Conservation (phyloP, 345 rosid species). For the Kandelia obovata region DNA sequence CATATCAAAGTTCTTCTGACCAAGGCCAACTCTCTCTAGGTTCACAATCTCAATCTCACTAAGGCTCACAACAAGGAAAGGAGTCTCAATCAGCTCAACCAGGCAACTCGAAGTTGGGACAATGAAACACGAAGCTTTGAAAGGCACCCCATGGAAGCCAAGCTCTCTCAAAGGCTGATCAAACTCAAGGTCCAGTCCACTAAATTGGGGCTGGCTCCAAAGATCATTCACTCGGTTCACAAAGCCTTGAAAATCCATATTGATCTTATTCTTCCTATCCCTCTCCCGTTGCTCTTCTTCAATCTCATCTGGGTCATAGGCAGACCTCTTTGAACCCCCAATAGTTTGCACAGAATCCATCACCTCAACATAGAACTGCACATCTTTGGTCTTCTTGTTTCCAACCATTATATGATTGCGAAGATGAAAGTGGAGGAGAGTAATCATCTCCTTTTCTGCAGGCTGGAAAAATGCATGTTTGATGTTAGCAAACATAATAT, state of each 20-base stretch:
- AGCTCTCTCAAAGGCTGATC: conserved; percentile 91
- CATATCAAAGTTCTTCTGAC: conserved; percentile 89
- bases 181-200: conserved; percentile 76
- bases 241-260: conserved; percentile 73
- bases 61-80: conserved; percentile 71
- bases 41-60: conserved; percentile 91
- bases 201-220: conserved; percentile 80
- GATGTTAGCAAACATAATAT: conserved; percentile 68
- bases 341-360: conserved; percentile 83
- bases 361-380: conserved; percentile 85
- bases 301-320: conserved; percentile 90
- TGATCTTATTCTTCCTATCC: conserved; percentile 81
- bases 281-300: conserved; percentile 92
- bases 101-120: conserved; percentile 87
- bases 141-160: conserved; percentile 88
- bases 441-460: conserved; percentile 86
- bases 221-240: conserved; percentile 74
- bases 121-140: conserved; percentile 69
- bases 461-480: conserved; percentile 93
- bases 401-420: conserved; percentile 95
- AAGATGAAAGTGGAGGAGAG: conserved; percentile 75
- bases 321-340: conserved; percentile 87
- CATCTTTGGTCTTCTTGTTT: conserved; percentile 83
- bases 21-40: conserved; percentile 86
- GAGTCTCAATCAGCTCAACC: conserved; percentile 79